Evolutionary conservation across 192 early-diverging fungal species (phyloP), one percentile per base, ranked within the genome.

Genomic region (Jimgerdemannia flammicorona): DNA sequence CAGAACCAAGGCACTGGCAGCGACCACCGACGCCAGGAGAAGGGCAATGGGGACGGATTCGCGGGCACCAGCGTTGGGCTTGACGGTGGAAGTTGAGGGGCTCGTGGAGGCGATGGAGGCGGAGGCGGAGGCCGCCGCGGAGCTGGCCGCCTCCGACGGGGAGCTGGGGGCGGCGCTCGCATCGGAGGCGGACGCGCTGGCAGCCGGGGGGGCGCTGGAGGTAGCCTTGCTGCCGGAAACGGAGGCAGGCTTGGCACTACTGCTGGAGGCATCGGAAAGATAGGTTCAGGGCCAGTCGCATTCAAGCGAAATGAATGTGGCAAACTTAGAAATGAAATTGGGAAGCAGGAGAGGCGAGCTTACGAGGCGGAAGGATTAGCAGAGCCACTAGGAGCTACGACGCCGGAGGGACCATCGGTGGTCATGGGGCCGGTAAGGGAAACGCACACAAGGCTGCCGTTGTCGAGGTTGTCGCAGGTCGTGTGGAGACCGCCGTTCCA

Each of bases 401-500:
- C 67, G 29, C 6, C 19, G 67, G 29, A 68, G 29, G 29, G 1
- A 29, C 29, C 29, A 29, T 29, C 29, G 29, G 29, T 29, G 29
- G 29, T 29, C 29, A 29, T 29, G 40, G 67, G 6, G 29, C 29
- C 40, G 7, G 19, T 20, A 0, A 68, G 7, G 19, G 29, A 68
- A 41, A 68, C 67, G 40, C 67, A 68, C 9, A 68, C 67, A 10
- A 41, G 67, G 29, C 40, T 68, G 18, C 67, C 67, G 18, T 20
- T 18, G 40, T 68, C 67, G 9, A 68, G 67, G 67, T 68, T 68
- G 67, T 68, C 67, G 67, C 67, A 68, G 67, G 6, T 18, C 7
- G 67, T 40, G 18, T 68, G 67, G 67, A 68, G 67, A 18, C 67
- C 67, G 67, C 40, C 67, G 67, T 68, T 68, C 67, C 67, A 68